These are phyloP conservation scores for Fusarium tuaranense DNA, from an alignment of 2,329 filamentous ascomycete genomes.

Conservation along the genomic window DNA sequence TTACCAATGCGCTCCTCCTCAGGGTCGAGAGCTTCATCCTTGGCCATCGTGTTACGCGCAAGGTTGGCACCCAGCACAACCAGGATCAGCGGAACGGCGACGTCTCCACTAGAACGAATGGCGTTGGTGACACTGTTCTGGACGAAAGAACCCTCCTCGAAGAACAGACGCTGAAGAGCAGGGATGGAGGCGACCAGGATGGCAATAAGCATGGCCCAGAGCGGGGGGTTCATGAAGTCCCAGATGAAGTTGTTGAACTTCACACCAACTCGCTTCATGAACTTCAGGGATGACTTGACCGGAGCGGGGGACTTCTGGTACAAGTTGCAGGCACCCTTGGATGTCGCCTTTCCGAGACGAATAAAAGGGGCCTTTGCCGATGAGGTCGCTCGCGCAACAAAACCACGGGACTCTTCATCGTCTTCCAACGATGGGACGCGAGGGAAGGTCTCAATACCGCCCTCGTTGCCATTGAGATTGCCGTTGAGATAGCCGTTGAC, in stretches of 20 bases:
- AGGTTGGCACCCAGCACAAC: constrained; percentile 96
- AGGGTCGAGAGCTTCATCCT: constrained; percentile 70
- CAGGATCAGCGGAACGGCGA: constrained; percentile 94
- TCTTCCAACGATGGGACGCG: constrained; percentile 61
- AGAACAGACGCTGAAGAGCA: constrained; percentile 84
- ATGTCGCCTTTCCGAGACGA: constrained; percentile 37
- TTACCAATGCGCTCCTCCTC: constrained; percentile 78
- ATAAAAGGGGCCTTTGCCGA: constrained; percentile 46
- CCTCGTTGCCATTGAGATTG: constrained; percentile 47
- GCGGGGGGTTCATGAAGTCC: constrained; percentile 98
- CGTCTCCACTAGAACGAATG: constrained; percentile 84
- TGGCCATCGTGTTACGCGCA: constrained; percentile 87
- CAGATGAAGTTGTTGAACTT: constrained; percentile 75
- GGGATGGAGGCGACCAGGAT: constrained; percentile 92
- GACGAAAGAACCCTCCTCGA: constrained; percentile 88
- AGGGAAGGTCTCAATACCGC: constrained; percentile 74
- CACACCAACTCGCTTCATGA: constrained; percentile 49
- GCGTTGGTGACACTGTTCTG: constrained; percentile 94
- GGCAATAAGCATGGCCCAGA: constrained; percentile 97
- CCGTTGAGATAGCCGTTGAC: constrained; percentile 35
- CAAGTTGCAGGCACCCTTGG: constrained; percentile 39
- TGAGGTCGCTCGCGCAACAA: constrained; percentile 52
- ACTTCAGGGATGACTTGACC: constrained; percentile 51
- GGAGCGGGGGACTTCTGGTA: constrained; percentile 57
- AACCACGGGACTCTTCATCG: constrained; percentile 52